Evolutionary conservation across 805 yeast genomes (phyloP), one percentile per base, ranked within the genome.

Genomic region (Starmerella kuoi): DNA sequence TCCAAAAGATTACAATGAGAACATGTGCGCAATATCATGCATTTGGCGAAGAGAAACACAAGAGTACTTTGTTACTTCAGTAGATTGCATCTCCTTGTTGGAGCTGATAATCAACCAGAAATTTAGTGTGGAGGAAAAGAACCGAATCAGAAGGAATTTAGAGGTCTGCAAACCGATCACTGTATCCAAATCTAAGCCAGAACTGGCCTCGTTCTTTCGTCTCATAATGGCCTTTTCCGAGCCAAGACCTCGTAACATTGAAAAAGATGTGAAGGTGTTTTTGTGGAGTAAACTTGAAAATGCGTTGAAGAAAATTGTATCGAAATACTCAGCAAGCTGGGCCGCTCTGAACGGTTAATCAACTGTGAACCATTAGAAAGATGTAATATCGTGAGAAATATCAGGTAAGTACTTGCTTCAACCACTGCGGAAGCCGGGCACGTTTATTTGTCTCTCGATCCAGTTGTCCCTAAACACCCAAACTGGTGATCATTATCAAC

Each of bases 181-280:
- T 0, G 67, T 78, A 12, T 67, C 76, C 17, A 70, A 77, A 47
- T 58, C 68, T 4, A 63, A 64, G 34, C 55, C 55, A 11, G 66
- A 66, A 21, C 31, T 40, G 9, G 60, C 58, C 34, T 52, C 56
- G 22, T 65, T 70, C 39, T 71, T 70, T 55, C 55, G 62, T 55
- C 50, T 69, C 38, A 68, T 78, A 28, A 78, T 78, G 84, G 60
- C 66, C 25, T 77, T 71, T 64, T 71, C 70, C 23, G 66, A 66
- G 42, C 85, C 85, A 2, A 65, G 74, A 49, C 85, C 85, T 4
- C 61, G 85, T 32, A 76, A 76, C 49, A 78, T 78, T 35, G 84
- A 76, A 51, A 78, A 78, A 55, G 81, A 77, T 54, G 70, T 78
- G 46, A 78, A 78, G 54, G 82, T 78, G 3, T 73, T 78, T 52